phyloP scores from a whole-genome alignment of 257 asterid species.

The Buddleja alternifolia region DNA sequence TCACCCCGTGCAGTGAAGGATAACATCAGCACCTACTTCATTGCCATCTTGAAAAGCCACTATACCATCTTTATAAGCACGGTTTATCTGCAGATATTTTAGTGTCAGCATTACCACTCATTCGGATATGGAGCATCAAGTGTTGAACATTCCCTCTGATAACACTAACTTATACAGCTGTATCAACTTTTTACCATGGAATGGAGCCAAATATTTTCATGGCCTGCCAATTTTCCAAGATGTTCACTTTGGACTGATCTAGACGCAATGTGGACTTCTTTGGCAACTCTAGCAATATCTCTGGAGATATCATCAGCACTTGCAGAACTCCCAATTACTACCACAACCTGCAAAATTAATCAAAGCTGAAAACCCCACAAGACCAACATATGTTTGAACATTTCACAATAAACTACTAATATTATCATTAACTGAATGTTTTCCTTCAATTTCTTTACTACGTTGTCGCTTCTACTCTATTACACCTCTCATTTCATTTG shows the following conservation, averaged over 20 bases:
- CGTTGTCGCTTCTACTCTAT: background rate
- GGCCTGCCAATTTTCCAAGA: constrained; percentile 56
- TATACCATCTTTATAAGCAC: constrained; percentile 58
- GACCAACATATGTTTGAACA: background rate
- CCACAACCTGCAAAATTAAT: constrained; percentile 64
- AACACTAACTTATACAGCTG: background rate
- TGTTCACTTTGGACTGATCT: constrained; percentile 50
- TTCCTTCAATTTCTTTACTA: background rate
- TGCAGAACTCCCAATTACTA: constrained; percentile 82
- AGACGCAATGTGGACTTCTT: constrained; percentile 84
- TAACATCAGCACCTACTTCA: constrained; percentile 56
- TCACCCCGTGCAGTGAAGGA: constrained; percentile 96
- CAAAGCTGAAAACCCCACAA: constrained; percentile 14
- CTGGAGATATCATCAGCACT: constrained; percentile 89
- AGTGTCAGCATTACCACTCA: constrained; percentile 26
- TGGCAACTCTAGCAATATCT: constrained; percentile 78
- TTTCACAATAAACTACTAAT: background rate
- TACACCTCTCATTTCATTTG: background rate
- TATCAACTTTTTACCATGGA: constrained; percentile 62
- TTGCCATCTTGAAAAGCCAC: constrained; percentile 70
- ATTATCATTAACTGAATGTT: background rate
- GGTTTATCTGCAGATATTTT: constrained; percentile 54
- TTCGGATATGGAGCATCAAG: background rate
- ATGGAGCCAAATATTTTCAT: constrained; percentile 72
- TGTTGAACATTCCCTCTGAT: background rate